Evolutionary conservation across 2,329 filamentous ascomycete species (phyloP).

Genomic region (Rutstroemia sp.): DNA sequence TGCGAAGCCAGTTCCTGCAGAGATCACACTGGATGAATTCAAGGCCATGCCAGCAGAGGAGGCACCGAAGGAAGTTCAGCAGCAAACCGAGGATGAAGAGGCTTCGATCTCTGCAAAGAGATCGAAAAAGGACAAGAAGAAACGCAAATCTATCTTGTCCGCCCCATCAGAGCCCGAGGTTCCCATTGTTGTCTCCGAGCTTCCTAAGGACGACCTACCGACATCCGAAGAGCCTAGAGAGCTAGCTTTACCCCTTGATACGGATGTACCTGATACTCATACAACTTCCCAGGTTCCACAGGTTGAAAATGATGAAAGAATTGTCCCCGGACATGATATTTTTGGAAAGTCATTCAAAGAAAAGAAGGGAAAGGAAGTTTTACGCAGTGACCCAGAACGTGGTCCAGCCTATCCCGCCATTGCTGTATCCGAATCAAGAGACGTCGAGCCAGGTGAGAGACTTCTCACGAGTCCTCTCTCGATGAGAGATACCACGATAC

Average conservation of each 20-base stretch:
- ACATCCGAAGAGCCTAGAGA: constrained; percentile 3
- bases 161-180: constrained; percentile 11
- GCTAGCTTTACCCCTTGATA: constrained; percentile 3
- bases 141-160: constrained; percentile 13
- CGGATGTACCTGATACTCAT: constrained; percentile 9
- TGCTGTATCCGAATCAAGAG: neutral
- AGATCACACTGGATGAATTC: constrained; percentile 4
- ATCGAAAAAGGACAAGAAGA: constrained; percentile 16
- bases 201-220: constrained; percentile 2
- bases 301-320: constrained; percentile 5
- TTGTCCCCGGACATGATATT: constrained; percentile 1
- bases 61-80: constrained; percentile 6
- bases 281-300: constrained; percentile 11
- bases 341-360: constrained; percentile 17
- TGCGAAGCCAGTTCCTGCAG: constrained; percentile 4
- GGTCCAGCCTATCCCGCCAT: constrained; percentile 7
- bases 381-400: constrained; percentile 11
- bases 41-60: constrained; percentile 4
- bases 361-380: constrained; percentile 19
- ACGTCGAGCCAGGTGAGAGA: constrained; percentile 1
- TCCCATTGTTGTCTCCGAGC: constrained; percentile 7
- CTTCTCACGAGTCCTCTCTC: neutral
- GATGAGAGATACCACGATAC: neutral
- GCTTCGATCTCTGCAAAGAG: constrained; percentile 13
- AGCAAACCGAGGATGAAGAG: constrained; percentile 11